These are phyloP conservation scores for Pseudocercospora fijiensis DNA, from an alignment of 2,329 filamentous ascomycete genomes.

Conservation along the genomic window DNA sequence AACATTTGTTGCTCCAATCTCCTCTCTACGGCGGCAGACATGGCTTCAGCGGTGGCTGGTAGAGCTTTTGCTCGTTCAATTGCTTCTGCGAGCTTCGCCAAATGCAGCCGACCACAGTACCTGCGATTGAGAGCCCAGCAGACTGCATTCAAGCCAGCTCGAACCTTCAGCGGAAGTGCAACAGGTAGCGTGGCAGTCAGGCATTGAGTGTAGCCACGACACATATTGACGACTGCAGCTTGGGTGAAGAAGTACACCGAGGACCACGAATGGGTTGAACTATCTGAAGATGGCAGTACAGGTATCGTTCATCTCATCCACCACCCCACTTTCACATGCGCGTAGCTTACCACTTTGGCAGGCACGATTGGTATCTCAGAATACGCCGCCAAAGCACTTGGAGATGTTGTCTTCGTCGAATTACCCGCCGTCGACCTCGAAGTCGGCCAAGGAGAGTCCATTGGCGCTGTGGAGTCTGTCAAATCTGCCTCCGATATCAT, in stretches of 20 bases:
- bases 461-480: slow-evolving; percentile 95
- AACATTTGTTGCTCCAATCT: background rate
- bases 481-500: slow-evolving; percentile 99
- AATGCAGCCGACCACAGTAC: slow-evolving; percentile 34
- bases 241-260: slow-evolving; percentile 84
- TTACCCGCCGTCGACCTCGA: slow-evolving; percentile 71
- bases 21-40: slow-evolving; percentile 10
- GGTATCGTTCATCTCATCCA: slow-evolving; percentile 49
- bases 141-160: slow-evolving; percentile 19
- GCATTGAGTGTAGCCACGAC: background rate
- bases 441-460: slow-evolving; percentile 73
- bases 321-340: slow-evolving; percentile 19
- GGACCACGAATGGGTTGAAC: slow-evolving; percentile 97
- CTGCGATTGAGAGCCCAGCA: slow-evolving; percentile 29
- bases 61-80: slow-evolving; percentile 28
- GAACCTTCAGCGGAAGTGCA: slow-evolving; percentile 33
- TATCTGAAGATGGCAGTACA: slow-evolving; percentile 76
- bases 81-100: slow-evolving; percentile 24
- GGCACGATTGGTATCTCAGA: slow-evolving; percentile 78
- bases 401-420: slow-evolving; percentile 97
- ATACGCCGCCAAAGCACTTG: slow-evolving; percentile 88
- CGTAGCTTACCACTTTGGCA: slow-evolving; percentile 36
- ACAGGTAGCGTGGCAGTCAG: slow-evolving; percentile 25
- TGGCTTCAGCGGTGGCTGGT: slow-evolving; percentile 23
- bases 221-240: slow-evolving; percentile 44